These are phyloP conservation scores for Meyerozyma sp. DNA, from an alignment of 1,139 yeast species.

Conservation along the genomic window DNA sequence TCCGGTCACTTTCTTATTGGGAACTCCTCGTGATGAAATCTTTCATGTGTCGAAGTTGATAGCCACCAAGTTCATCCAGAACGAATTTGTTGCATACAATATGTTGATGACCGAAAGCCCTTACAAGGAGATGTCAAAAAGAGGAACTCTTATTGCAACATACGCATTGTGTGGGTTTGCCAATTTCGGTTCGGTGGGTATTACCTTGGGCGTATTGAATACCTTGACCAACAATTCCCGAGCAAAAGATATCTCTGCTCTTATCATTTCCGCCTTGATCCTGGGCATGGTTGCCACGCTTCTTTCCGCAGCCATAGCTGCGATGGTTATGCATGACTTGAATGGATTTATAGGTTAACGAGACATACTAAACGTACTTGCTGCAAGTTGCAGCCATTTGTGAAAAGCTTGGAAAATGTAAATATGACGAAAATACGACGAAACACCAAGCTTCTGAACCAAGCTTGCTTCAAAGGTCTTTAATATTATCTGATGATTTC, in stretches of 20 bases:
- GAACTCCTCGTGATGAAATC: conserved; percentile 55
- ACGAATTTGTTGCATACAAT: conserved; percentile 57
- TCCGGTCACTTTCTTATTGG: conserved; percentile 59
- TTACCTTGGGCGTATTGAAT: conserved; percentile 58
- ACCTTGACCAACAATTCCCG: conserved; percentile 50
- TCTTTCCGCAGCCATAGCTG: conserved; percentile 61
- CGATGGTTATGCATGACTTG: conserved; percentile 59
- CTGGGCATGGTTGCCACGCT: conserved; percentile 55
- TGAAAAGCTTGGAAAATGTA: background rate
- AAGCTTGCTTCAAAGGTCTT: no score
- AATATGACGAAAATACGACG: no score
- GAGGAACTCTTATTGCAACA: conserved; percentile 57
- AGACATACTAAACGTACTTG: background rate
- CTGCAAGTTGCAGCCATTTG: background rate
- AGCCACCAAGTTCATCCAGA: conserved; percentile 57
- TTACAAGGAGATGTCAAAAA: conserved; percentile 43
- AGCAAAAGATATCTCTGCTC: conserved; percentile 44
- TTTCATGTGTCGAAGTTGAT: conserved; percentile 47
- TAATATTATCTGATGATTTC: no score
- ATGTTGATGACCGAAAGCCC: conserved; percentile 40
- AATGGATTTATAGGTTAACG: conserved; percentile 10
- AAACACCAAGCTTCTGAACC: no score
- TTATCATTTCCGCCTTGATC: conserved; percentile 47
- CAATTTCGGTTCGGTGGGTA: conserved; percentile 61
- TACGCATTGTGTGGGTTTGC: conserved; percentile 65